Percentiles rank a stretch among this genome's conserved stretches.
phyloP scores from a whole-genome alignment of 2,329 filamentous ascomycete species.

The Cryphonectria parasitica region DNA sequence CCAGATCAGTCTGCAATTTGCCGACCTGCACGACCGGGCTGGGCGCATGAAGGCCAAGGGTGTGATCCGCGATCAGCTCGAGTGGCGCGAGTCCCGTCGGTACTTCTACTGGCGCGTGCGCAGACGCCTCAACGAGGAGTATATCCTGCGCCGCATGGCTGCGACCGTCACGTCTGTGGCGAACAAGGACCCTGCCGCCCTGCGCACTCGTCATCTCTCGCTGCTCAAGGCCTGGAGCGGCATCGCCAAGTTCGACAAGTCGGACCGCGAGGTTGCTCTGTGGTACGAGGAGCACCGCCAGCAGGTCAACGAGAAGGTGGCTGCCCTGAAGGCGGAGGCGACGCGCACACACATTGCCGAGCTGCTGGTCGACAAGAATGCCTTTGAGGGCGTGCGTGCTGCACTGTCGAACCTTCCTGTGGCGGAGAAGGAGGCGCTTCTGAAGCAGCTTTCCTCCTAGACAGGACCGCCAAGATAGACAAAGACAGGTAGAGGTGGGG shows the following conservation, averaged over 20 bases:
- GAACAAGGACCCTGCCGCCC: constrained; percentile 48
- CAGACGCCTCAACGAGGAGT: constrained; percentile 94
- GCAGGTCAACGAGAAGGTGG: constrained; percentile 80
- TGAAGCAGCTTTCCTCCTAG: constrained; percentile 38
- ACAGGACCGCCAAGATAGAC: not conserved
- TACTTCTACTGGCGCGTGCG: constrained; percentile 99
- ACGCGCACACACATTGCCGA: constrained; percentile 33
- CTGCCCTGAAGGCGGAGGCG: constrained; percentile 76
- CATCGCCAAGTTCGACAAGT: constrained; percentile 73
- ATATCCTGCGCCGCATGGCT: constrained; percentile 89
- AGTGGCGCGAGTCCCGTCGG: constrained; percentile 86
- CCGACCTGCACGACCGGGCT: constrained; percentile 94
- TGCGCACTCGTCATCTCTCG: constrained; percentile 70
- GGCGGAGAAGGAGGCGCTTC: constrained; percentile 68
- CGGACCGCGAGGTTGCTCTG: constrained; percentile 81
- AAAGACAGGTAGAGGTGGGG: not conserved
- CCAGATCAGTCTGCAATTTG: constrained; percentile 95
- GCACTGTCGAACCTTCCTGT: constrained; percentile 71
- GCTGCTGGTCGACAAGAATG: constrained; percentile 60
- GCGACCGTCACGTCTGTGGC: constrained; percentile 44
- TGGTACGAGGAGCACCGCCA: constrained; percentile 98
- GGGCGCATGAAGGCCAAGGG: constrained; percentile 99
- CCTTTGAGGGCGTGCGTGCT: constrained; percentile 69
- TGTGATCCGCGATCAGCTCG: constrained; percentile 79
- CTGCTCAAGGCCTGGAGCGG: constrained; percentile 83